Evolutionary conservation across 352 stramenopile genomes (phyloP).

Genomic region (Phytophthora meadii): DNA sequence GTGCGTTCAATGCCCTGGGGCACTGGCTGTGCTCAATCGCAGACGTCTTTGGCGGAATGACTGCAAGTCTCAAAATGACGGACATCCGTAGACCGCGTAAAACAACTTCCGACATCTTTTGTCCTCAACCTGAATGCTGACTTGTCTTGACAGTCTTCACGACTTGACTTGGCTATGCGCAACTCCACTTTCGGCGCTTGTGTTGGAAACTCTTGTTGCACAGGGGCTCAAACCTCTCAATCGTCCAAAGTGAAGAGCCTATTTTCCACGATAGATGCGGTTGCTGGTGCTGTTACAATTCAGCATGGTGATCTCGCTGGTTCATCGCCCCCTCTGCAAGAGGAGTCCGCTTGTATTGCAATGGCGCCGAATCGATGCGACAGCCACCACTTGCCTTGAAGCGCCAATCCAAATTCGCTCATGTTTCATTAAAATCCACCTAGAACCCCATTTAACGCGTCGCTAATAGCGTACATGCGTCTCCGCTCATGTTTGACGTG

Average conservation of each 20-base stretch:
- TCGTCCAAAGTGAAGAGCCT: too few relatives aligned
- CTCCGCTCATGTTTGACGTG: constrained; percentile 72
- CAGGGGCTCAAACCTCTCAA: neutral
- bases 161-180: neutral
- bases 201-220: neutral
- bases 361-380: too few relatives aligned
- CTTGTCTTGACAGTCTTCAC: neutral
- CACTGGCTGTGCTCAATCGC: constrained; percentile 2
- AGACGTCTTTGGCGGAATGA: neutral
- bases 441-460: constrained; percentile 77
- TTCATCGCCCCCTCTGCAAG: too few relatives aligned
- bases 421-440: constrained; percentile 57
- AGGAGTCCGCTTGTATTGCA: neutral
- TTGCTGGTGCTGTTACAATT: too few relatives aligned
- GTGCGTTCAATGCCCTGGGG: neutral
- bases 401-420: neutral
- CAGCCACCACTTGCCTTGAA: too few relatives aligned
- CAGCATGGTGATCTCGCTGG: too few relatives aligned
- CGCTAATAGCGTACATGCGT: constrained; percentile 80
- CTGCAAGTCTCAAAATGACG: neutral
- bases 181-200: neutral
- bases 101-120: too few relatives aligned
- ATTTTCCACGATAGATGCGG: too few relatives aligned
- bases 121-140: neutral
- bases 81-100: too few relatives aligned